A percentile compares a stretch with the other conserved stretches of the same genome.
Conservation (phyloP, 148 eudicot genomes). For the Camellia lanceoleosa region DNA sequence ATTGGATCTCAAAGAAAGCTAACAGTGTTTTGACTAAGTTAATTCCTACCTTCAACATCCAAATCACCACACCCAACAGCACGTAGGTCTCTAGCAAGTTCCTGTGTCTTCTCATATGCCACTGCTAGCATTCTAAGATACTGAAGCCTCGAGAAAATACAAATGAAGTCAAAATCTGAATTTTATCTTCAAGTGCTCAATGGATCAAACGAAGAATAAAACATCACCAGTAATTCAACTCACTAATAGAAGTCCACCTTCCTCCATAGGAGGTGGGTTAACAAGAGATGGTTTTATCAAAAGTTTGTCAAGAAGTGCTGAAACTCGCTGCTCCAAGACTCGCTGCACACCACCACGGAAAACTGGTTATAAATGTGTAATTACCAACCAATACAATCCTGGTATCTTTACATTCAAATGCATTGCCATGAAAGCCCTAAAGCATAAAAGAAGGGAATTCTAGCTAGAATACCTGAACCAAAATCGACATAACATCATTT, state of each 20-base stretch:
- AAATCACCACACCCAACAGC: conserved; percentile 98
- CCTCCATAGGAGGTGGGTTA: conserved; percentile 82
- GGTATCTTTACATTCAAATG: conserved; percentile 6
- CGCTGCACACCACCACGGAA: conserved; percentile 52
- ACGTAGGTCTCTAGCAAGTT: conserved; percentile 87
- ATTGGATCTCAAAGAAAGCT: neutral
- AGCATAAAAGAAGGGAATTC: neutral
- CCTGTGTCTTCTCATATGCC: conserved; percentile 96
- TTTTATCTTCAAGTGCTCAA: neutral
- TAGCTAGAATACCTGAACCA: conserved; percentile 73
- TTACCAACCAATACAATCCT: conserved; percentile 10
- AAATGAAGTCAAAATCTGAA: conserved; percentile 13
- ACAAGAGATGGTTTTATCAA: conserved; percentile 80
- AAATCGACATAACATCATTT: conserved; percentile 95
- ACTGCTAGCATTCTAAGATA: conserved; percentile 98
- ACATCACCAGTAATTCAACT: conserved; percentile 39
- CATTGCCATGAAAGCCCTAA: neutral
- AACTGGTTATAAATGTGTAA: neutral
- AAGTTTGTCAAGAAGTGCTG: conserved; percentile 89
- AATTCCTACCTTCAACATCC: conserved; percentile 88
- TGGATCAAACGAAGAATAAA: neutral
- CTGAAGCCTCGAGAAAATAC: conserved; percentile 42
- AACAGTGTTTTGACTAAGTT: neutral
- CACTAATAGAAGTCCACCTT: conserved; percentile 88
- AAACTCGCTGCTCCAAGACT: conserved; percentile 92